Evolutionary conservation across 2,329 filamentous ascomycete genomes (phyloP), one percentile per base, ranked within the genome.

Genomic region (Chaetomiaceae sp.): DNA sequence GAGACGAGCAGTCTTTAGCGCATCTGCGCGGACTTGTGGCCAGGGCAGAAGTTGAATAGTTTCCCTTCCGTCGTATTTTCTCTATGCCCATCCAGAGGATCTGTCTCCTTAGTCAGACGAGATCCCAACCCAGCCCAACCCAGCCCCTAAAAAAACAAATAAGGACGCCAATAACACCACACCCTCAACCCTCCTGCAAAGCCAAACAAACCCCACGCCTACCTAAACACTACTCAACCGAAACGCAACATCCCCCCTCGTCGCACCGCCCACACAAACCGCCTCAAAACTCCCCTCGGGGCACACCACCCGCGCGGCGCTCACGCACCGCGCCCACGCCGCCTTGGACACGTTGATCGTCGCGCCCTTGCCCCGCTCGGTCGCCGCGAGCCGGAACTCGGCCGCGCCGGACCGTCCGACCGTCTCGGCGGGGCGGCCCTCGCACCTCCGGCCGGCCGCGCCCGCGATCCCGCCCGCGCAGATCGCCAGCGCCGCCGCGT

Each of bases 401-500:
- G 75, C 77, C 9, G 71, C 76, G 9, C 76, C 76, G 6, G 70
- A 73, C 42, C 68, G 61, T 36, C 77, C 77, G 0, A 64, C 66
- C 4, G 77, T 80, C 14, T 65, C 67, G n/a, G 66, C 53, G 1
- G 74, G 75, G 10, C 65, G 57, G 18, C 75, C 75, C 8, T 67
- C 67, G 62, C 78, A 53, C 80, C 60, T 74, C 70, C 69, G 65
- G 47, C 74, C 73, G 11, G 67, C 59, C 13, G 67, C 60, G 14
- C 74, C 74, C 0, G 75, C 70, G 54, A 79, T 78, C 52, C 84
- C n/a, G n/a, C n/a, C 73, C 46, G 74, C 72, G 66, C 77, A 80
- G 66, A 90, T 69, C 0, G 84, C 83, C 27, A 82, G 81, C 59
- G 78, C 74, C 8, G 71, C 74, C 40, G 88, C 84, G 58, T 86